Evolutionary conservation across 352 stramenopile genomes (phyloP).

Genomic region (Pythium rishiriense): DNA sequence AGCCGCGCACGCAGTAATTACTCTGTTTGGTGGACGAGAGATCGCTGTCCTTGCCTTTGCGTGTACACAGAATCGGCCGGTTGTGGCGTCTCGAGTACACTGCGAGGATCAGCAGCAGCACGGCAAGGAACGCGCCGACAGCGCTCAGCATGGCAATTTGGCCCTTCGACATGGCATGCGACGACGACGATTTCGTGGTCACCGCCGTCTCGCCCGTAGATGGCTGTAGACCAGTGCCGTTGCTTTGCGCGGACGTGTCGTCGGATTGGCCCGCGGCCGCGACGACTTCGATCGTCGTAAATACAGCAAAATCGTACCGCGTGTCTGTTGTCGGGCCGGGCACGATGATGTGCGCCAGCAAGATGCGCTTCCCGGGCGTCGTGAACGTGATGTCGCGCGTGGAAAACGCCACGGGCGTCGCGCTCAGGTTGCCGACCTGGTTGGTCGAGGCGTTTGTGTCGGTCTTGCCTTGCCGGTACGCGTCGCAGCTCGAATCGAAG

Average conservation of each 20-base stretch:
- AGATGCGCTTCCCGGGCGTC: slow-evolving; percentile 26
- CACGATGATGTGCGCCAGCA: slow-evolving; percentile 42
- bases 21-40: slow-evolving; percentile 7
- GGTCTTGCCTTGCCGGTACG: slow-evolving; percentile 21
- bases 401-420: slow-evolving; percentile 10
- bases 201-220: not conserved
- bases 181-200: not conserved
- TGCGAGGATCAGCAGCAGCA: slow-evolving; percentile 28
- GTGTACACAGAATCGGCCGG: slow-evolving; percentile 4
- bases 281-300: slow-evolving; percentile 23
- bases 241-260: slow-evolving; percentile 1
- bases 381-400: slow-evolving; percentile 30
- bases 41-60: slow-evolving; percentile 15
- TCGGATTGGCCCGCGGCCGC: not conserved
- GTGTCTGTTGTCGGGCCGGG: slow-evolving; percentile 14
- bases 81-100: slow-evolving; percentile 3
- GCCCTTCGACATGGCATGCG: slow-evolving; percentile 19
- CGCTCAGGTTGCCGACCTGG: slow-evolving; percentile 31
- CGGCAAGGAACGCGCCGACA: slow-evolving; percentile 26
- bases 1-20: slow-evolving; percentile 16
- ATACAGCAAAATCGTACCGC: slow-evolving; percentile 38
- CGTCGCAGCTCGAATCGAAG: slow-evolving; percentile 21
- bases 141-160: slow-evolving; percentile 32
- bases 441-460: slow-evolving; percentile 25
- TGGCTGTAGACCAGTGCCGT: not conserved